Conservation (phyloP, 768 basidiomycete species). For the Leccinum rimulosum region DNA sequence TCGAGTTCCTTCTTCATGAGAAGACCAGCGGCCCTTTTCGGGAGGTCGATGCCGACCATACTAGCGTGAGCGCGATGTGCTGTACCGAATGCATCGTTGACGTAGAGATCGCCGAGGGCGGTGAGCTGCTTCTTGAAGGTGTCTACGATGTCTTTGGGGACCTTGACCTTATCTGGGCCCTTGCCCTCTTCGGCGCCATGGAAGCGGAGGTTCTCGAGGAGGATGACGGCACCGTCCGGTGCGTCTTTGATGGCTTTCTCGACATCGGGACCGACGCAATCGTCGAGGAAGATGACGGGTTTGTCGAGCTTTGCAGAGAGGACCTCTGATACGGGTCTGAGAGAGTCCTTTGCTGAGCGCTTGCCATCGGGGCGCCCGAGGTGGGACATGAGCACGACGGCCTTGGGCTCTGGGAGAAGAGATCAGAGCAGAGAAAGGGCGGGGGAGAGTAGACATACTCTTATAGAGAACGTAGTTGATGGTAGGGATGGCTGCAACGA, state of each 20-base stretch:
- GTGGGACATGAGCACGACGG: constrained; percentile 95
- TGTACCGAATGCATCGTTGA: constrained; percentile 99
- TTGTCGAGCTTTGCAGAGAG: constrained; percentile 46
- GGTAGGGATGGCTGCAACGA: constrained; percentile 94
- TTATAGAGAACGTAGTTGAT: constrained; percentile 90
- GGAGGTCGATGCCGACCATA: constrained; percentile 95
- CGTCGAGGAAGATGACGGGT: constrained; percentile 75
- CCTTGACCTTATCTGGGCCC: constrained; percentile 95
- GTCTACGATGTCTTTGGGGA: constrained; percentile 75
- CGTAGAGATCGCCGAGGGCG: constrained; percentile 89
- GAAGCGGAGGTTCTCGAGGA: constrained; percentile 98
- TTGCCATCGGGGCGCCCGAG: constrained; percentile 96
- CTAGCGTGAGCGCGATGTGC: constrained; percentile 98
- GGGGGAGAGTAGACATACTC: constrained; percentile 41
- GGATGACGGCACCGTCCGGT: constrained; percentile 66
- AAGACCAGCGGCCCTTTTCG: constrained; percentile 91
- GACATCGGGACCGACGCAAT: constrained; percentile 84
- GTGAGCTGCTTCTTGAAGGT: constrained; percentile 89
- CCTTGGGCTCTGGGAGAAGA: constrained; percentile 59
- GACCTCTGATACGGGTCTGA: constrained; percentile 79
- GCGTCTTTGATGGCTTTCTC: constrained; percentile 70
- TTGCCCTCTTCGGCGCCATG: constrained; percentile 99
- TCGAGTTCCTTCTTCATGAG: constrained; percentile 99
- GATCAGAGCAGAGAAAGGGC: background rate
- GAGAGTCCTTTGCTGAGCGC: constrained; percentile 83